Evolutionary conservation across 345 rosid species (phyloP).

Genomic region (Moricandia moricandioides): DNA sequence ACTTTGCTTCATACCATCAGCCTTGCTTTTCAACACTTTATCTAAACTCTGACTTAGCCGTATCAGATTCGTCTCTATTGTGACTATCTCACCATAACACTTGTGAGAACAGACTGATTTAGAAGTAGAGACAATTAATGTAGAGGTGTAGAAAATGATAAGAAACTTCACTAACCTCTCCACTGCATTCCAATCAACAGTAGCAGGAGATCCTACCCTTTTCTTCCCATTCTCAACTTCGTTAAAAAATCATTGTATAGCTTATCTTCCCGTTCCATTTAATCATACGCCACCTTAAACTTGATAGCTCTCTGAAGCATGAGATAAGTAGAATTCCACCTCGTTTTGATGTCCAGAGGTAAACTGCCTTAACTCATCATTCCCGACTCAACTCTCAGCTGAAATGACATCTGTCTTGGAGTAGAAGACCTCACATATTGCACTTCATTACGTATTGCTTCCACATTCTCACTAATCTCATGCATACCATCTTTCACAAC

Average conservation of each 20-base stretch:
- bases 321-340: not conserved
- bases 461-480: too few relatives aligned
- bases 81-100: not conserved
- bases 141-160: not conserved
- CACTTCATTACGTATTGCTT: too few relatives aligned
- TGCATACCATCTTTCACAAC: too few relatives aligned
- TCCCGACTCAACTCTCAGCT: not conserved
- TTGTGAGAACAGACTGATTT: not conserved
- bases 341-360: not conserved
- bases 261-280: not conserved
- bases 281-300: not conserved
- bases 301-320: not conserved
- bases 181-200: not conserved
- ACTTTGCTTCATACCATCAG: not conserved
- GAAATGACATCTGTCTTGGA: not conserved
- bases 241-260: not conserved
- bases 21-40: not conserved
- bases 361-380: not conserved
- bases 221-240: not conserved
- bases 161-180: not conserved
- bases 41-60: not conserved
- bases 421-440: not conserved
- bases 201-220: not conserved
- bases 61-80: not conserved
- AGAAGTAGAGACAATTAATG: not conserved